Conservation (phyloP, 805 yeast species). For the Ogataea nonfermentans region DNA sequence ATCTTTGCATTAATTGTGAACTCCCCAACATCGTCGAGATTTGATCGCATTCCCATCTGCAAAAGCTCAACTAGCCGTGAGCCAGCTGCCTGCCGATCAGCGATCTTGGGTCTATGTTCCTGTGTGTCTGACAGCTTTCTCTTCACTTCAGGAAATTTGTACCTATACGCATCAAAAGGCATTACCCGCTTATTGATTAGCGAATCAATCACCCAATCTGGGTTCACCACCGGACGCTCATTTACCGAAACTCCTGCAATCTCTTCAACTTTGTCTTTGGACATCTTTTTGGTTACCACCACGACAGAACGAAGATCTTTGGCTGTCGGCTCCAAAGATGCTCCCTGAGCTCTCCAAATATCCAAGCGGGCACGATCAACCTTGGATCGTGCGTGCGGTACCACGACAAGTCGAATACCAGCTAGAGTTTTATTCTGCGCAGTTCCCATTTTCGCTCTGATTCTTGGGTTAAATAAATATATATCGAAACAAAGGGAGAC, state of each 20-base stretch:
- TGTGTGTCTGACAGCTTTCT: neutral
- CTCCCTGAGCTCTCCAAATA: constrained; percentile 30
- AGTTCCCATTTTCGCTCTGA: neutral
- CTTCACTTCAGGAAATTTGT: constrained; percentile 1
- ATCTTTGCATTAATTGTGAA: constrained; percentile 29
- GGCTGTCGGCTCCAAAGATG: constrained; percentile 16
- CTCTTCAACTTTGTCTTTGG: constrained; percentile 1
- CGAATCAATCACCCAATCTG: constrained; percentile 18
- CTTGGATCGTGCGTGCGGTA: constrained; percentile 18
- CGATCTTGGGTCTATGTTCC: neutral
- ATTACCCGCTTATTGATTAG: constrained; percentile 6
- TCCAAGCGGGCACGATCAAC: constrained; percentile 19
- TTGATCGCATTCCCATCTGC: constrained; percentile 2
- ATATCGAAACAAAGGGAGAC: neutral
- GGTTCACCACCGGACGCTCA: constrained; percentile 6
- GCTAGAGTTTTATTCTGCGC: constrained; percentile 12
- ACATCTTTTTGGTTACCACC: constrained; percentile 8
- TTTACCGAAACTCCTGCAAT: neutral
- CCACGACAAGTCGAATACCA: constrained; percentile 19
- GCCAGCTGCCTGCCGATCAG: neutral
- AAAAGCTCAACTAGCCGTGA: constrained; percentile 9
- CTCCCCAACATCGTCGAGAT: neutral
- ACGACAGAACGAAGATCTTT: constrained; percentile 8
- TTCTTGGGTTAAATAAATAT: too few relatives aligned
- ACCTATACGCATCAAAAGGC: constrained; percentile 12